Evolutionary conservation across 805 yeast species (phyloP).

Genomic region (Zygotorulaspora danielsina): DNA sequence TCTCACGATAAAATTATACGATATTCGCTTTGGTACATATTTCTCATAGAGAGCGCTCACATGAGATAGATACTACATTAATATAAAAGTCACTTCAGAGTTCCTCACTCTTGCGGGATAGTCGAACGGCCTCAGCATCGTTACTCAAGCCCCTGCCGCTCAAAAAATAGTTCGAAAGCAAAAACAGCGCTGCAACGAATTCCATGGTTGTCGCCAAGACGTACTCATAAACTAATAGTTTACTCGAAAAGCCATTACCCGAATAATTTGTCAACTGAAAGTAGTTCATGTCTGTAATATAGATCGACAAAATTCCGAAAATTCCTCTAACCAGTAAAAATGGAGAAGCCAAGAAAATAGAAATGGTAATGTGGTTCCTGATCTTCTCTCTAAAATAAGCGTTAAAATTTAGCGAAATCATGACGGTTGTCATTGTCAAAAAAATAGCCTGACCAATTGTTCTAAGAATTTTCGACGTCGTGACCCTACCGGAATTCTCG

Average conservation of each 20-base stretch:
- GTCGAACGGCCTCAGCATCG: too few relatives aligned
- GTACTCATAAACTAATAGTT: slow-evolving; percentile 5
- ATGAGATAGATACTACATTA: too few relatives aligned
- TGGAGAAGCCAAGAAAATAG: slow-evolving; percentile 5
- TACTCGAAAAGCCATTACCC: slow-evolving; percentile 1
- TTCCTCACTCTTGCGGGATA: too few relatives aligned
- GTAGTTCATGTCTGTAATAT: slow-evolving; percentile 3
- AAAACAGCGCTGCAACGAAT: slow-evolving; percentile 3
- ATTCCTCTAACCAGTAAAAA: slow-evolving; percentile 5
- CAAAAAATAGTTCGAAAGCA: slow-evolving; percentile 3
- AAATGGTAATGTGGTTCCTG: slow-evolving; percentile 4
- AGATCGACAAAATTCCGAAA: slow-evolving; percentile 4
- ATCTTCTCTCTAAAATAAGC: slow-evolving; percentile 1
- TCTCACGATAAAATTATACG: too few relatives aligned
- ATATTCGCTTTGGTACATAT: too few relatives aligned
- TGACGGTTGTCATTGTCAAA: background rate
- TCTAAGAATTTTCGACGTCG: slow-evolving; percentile 2
- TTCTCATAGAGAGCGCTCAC: too few relatives aligned
- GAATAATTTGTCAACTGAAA: slow-evolving; percentile 3
- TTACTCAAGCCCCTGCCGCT: background rate
- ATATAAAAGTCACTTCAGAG: too few relatives aligned
- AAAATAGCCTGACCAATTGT: slow-evolving; percentile 4
- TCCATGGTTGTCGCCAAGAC: slow-evolving; percentile 11
- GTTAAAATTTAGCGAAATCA: background rate
- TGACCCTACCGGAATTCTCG: background rate